These are phyloP conservation scores for Penicillium robsamsonii DNA, from an alignment of 495 filamentous ascomycete genomes.

Conservation along the genomic window DNA sequence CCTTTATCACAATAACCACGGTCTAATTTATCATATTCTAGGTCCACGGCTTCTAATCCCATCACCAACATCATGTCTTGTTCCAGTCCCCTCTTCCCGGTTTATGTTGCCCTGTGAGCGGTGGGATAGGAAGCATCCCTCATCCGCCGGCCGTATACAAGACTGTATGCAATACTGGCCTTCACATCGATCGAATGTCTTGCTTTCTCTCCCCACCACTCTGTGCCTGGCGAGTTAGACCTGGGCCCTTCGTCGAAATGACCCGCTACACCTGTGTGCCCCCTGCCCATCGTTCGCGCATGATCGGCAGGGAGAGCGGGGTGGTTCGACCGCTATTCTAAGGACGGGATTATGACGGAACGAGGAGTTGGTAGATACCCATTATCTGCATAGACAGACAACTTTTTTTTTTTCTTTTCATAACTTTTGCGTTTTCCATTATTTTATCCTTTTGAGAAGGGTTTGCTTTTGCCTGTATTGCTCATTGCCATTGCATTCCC, in stretches of 20 bases:
- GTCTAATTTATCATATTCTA: constrained; percentile 19
- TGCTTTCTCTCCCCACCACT: constrained; percentile 29
- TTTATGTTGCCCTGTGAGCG: constrained; percentile 41
- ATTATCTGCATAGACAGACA: constrained; percentile 40
- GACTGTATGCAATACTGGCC: constrained; percentile 22
- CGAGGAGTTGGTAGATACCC: constrained; percentile 55
- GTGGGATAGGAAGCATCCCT: constrained; percentile 36
- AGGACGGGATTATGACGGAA: constrained; percentile 47
- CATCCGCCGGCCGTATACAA: constrained; percentile 26
- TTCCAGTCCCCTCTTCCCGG: constrained; percentile 46
- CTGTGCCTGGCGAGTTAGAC: constrained; percentile 37
- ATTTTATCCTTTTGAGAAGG: constrained; percentile 22
- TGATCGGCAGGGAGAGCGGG: constrained; percentile 28
- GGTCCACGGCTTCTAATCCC: constrained; percentile 59
- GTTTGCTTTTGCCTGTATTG: constrained; percentile 6
- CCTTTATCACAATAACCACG: not conserved
- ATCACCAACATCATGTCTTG: constrained; percentile 40
- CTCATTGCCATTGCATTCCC: constrained; percentile 5
- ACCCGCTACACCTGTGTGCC: constrained; percentile 27
- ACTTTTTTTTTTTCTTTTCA: constrained; percentile 33
- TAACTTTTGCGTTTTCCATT: constrained; percentile 31
- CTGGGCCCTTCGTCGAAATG: constrained; percentile 37
- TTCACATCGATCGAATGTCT: constrained; percentile 26
- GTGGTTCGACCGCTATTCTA: constrained; percentile 31
- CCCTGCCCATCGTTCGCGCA: constrained; percentile 18